Conservation (phyloP, 495 filamentous ascomycete genomes). For the Delitschia confertaspora region DNA sequence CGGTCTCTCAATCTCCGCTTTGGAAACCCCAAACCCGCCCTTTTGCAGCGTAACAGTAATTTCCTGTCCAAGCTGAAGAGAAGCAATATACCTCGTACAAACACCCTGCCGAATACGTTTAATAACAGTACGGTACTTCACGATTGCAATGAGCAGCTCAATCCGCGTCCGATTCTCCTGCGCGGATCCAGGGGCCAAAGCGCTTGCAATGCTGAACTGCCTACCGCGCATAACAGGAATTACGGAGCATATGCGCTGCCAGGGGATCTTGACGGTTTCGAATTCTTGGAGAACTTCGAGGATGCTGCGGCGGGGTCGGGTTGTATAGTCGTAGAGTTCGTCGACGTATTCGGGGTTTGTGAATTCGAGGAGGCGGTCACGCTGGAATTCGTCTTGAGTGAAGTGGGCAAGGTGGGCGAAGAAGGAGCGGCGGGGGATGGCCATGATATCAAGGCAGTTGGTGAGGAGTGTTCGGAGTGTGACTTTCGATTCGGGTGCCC, state of each 20-base stretch:
- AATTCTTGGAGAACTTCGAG: slow-evolving; percentile 90
- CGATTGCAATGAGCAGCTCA: slow-evolving; percentile 79
- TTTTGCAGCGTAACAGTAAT: slow-evolving; percentile 51
- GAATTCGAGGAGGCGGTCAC: slow-evolving; percentile 76
- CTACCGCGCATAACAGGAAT: slow-evolving; percentile 69
- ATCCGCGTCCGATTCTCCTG: slow-evolving; percentile 41
- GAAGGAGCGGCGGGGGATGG: slow-evolving; percentile 81
- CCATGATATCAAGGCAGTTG: slow-evolving; percentile 77
- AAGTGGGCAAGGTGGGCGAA: slow-evolving; percentile 67
- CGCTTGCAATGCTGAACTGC: slow-evolving; percentile 83
- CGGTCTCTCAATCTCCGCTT: slow-evolving; percentile 43
- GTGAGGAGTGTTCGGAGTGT: slow-evolving; percentile 70
- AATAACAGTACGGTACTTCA: slow-evolving; percentile 83
- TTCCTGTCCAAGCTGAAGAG: slow-evolving; percentile 47
- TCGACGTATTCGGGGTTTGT: slow-evolving; percentile 66
- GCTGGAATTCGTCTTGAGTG: slow-evolving; percentile 60
- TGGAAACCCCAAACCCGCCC: slow-evolving; percentile 46
- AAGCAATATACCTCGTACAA: slow-evolving; percentile 75
- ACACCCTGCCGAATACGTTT: slow-evolving; percentile 78
- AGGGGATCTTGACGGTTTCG: slow-evolving; percentile 70
- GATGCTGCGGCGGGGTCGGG: slow-evolving; percentile 81
- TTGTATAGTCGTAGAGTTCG: slow-evolving; percentile 92
- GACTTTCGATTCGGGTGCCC: slow-evolving; percentile 22
- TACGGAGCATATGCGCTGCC: slow-evolving; percentile 55
- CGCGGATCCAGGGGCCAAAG: slow-evolving; percentile 37